Evolutionary conservation across 345 rosid species (phyloP).

Genomic region (Hibiscus tridactylites): DNA sequence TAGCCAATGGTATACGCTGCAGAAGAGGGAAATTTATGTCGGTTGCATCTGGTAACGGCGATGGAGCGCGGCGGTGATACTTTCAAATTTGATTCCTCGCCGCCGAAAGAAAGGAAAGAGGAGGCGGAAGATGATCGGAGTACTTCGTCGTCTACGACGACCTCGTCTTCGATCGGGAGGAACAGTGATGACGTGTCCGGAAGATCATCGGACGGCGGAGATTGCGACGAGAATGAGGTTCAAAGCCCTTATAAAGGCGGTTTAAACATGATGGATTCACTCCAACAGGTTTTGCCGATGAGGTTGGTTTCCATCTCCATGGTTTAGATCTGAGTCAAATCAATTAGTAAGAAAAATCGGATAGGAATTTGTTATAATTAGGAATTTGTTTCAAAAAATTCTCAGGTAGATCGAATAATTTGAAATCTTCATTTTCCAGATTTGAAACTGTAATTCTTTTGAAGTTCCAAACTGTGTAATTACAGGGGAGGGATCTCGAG

Average conservation of each 20-base stretch:
- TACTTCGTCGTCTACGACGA: conserved; percentile 20
- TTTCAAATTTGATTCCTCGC: background rate
- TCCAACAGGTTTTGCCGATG: conserved; percentile 55
- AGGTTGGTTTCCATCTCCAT: conserved; percentile 29
- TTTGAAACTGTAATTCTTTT: too few species aligned
- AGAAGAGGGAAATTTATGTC: conserved; percentile 13
- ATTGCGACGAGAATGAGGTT: conserved; percentile 43
- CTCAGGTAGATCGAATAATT: too few species aligned
- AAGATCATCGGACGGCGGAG: conserved; percentile 32
- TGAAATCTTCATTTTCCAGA: too few species aligned
- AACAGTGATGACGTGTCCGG: conserved; percentile 40
- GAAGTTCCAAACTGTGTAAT: too few species aligned
- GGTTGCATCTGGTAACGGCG: conserved; percentile 18
- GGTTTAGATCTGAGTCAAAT: background rate
- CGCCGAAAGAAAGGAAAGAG: background rate
- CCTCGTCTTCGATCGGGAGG: conserved; percentile 62
- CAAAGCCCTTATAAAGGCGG: conserved; percentile 51
- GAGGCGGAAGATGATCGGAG: conserved; percentile 16
- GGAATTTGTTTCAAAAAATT: too few species aligned
- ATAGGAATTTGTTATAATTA: background rate
- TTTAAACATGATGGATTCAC: conserved; percentile 48
- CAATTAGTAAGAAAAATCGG: background rate
- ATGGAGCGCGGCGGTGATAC: background rate
- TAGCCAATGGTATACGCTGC: background rate
- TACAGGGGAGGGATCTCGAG: conserved; percentile 77